phyloP scores from a whole-genome alignment of 306 rosid genomes.

The Rosa persica region DNA sequence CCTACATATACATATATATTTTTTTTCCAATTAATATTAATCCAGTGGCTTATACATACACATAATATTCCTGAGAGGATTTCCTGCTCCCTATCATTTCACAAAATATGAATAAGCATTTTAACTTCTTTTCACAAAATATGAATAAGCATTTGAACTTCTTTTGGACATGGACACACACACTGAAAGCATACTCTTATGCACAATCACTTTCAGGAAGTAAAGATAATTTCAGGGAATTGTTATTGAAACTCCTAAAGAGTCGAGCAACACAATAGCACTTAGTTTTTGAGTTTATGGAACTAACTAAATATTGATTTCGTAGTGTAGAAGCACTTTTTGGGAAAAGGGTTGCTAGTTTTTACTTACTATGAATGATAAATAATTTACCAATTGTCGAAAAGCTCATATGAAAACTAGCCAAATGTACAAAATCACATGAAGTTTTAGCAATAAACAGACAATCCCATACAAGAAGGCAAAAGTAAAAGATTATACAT shows the following conservation, averaged over 20 bases:
- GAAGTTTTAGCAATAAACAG: background rate
- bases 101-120: background rate
- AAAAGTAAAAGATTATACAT: background rate
- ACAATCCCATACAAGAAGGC: background rate
- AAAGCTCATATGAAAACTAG: background rate
- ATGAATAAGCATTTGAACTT: background rate
- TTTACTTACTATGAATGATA: background rate
- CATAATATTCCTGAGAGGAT: background rate
- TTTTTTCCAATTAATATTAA: background rate
- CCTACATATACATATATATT: background rate
- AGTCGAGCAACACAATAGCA: background rate
- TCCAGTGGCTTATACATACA: background rate
- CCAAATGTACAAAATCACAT: background rate
- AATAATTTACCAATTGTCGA: background rate
- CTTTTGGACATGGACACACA: background rate
- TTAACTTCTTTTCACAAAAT: background rate
- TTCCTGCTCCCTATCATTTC: background rate
- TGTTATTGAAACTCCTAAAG: background rate
- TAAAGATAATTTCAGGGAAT: background rate
- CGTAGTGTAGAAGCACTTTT: background rate
- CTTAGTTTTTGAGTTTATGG: background rate
- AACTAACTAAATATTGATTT: background rate
- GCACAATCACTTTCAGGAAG: constrained; percentile 1
- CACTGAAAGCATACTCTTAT: background rate
- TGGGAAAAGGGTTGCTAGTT: background rate